Evolutionary conservation across 306 rosid genomes (phyloP), one percentile per base, ranked within the genome.

Genomic region (Prinsepia uniflora): DNA sequence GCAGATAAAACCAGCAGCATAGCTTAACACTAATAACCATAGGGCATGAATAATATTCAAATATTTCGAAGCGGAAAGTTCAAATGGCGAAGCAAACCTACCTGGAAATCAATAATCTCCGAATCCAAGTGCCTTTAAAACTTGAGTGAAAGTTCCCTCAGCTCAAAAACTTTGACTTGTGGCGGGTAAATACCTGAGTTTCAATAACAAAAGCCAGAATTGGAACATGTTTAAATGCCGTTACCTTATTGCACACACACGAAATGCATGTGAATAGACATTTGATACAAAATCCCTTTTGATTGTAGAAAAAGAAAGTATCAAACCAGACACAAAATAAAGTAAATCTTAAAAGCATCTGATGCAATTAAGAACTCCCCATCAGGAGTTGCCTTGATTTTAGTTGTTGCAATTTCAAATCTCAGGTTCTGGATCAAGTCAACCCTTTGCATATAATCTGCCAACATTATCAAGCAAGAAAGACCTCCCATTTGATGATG

Each of bases 41-140:
- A 69, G 54, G n/a, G 48, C 49, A 40, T 41, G 15, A n/a, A n/a
- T 15, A 41, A 63, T 9, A 4, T 62, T 62, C 48, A 62, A 62
- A 9, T 62, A 62, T 40, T 8, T 17, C 30, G 18, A 7, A 17
- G 12, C n/a, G n/a, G 42, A 40, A 24, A n/a, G 18, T 6, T 41
- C 30, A 40, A 63, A 40, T 41, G 20, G 22, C 41, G 24, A 63
- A 39, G 39, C 15, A 10, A 67, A 52, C 63, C 52, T 79, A 90
- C 98, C 98, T 93, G 85, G 85, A 90, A 93, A 80, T 93, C 97
- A 59, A 93, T 69, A 18, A 93, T 93, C 83, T 93, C 94, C 18
- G 97, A 88, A 68, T 93, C 96, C 75, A 93, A 84, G 82, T 93
- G 98, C 74, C 97, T 82, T 74, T 90, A 93, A 59, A 90, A 93